phyloP scores from a whole-genome alignment of 768 basidiomycete genomes.

The Pholiota microspora region DNA sequence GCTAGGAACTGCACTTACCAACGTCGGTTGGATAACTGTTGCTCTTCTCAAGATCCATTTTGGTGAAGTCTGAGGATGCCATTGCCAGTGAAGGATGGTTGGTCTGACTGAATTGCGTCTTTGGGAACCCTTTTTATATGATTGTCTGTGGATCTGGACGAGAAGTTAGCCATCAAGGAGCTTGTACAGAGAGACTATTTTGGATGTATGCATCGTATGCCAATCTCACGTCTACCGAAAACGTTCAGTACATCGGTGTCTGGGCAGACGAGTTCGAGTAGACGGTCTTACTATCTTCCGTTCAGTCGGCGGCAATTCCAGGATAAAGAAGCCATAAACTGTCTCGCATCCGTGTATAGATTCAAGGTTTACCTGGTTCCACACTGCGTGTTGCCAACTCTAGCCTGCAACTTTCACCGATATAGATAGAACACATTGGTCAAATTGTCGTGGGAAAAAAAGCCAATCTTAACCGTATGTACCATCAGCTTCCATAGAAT shows the following conservation, averaged over 20 bases:
- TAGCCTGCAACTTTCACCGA: background rate
- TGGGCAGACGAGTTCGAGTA: background rate
- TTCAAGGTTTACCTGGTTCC: background rate
- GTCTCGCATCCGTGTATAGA: background rate
- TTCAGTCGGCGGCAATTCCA: background rate
- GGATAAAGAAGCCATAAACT: background rate
- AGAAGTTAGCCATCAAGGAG: background rate
- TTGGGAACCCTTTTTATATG: background rate
- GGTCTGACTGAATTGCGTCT: background rate
- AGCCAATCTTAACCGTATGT: background rate
- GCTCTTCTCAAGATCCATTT: slow-evolving; percentile 3
- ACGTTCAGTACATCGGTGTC: background rate
- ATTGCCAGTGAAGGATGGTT: background rate
- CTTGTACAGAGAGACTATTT: background rate
- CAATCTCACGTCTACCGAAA: background rate
- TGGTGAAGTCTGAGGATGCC: background rate
- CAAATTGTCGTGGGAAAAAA: background rate
- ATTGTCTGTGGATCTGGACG: background rate
- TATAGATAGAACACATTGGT: background rate
- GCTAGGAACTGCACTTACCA: background rate
- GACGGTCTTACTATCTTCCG: background rate
- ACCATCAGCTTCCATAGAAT: background rate
- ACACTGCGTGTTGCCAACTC: background rate
- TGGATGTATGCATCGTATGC: background rate
- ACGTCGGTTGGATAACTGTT: background rate